phyloP scores from a whole-genome alignment of 164 flowering plant species.

The Chimonanthus praecox region DNA sequence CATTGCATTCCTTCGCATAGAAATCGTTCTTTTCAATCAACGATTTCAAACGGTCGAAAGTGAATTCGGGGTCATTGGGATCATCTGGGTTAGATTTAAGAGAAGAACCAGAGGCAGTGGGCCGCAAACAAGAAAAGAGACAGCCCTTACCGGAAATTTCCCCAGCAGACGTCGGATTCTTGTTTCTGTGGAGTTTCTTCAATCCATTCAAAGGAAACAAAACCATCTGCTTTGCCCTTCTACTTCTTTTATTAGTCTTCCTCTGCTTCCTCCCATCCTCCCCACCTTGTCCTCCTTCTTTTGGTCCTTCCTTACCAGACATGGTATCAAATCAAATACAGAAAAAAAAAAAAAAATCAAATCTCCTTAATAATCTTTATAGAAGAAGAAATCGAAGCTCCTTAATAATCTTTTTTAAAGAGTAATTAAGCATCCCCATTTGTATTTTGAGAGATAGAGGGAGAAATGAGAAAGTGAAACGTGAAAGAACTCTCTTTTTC shows the following conservation, averaged over 20 bases:
- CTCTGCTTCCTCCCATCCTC: constrained; percentile 6
- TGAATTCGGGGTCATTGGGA: constrained; percentile 39
- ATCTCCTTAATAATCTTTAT: too few species aligned
- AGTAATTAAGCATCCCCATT: too few species aligned
- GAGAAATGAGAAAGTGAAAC: too few species aligned
- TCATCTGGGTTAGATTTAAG: constrained; percentile 30
- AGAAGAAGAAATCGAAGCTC: neutral
- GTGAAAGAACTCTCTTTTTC: too few species aligned
- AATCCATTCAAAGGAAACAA: constrained; percentile 14
- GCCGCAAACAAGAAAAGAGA: constrained; percentile 21
- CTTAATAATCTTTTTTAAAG: neutral
- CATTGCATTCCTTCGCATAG: constrained; percentile 54
- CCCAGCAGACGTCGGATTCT: neutral
- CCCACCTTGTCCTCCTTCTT: constrained; percentile 9
- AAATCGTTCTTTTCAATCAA: constrained; percentile 66
- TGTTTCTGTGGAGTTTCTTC: constrained; percentile 11
- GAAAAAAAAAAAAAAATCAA: neutral
- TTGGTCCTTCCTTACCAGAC: constrained; percentile 15
- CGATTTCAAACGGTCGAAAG: constrained; percentile 32
- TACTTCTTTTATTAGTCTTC: constrained; percentile 12
- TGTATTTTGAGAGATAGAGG: too few species aligned
- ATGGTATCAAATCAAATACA: neutral
- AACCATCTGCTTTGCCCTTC: constrained; percentile 17
- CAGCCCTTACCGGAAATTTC: constrained; percentile 8
- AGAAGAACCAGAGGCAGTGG: constrained; percentile 18